A percentile compares a stretch with the other conserved stretches of the same genome.
phyloP scores from a whole-genome alignment of 75 land plant genomes.

The Cupressus sempervirens region DNA sequence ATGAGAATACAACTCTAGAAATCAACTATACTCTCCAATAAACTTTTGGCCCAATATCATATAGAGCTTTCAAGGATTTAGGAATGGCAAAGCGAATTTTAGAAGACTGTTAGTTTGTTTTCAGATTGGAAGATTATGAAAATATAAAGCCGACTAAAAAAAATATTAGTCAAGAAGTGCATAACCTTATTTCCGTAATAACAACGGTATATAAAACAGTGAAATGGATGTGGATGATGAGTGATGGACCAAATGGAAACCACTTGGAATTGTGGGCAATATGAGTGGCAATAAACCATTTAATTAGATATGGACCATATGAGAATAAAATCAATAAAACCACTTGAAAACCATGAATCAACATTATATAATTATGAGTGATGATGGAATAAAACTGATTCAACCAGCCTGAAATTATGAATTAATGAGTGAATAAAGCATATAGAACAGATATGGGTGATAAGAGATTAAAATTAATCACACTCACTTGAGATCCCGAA shows the following conservation, averaged over 20 bases:
- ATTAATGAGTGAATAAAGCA: neutral
- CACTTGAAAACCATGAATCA: neutral
- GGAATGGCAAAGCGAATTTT: too few relatives aligned
- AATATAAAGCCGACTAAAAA: too few relatives aligned
- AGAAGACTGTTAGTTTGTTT: too few relatives aligned
- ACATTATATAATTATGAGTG: neutral
- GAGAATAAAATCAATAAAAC: neutral
- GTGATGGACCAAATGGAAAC: neutral
- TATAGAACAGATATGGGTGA: neutral
- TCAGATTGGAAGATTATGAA: too few relatives aligned
- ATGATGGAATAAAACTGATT: neutral
- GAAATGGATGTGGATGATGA: too few relatives aligned
- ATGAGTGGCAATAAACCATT: neutral
- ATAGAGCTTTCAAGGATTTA: too few relatives aligned
- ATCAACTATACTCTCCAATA: too few relatives aligned
- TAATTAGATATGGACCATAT: neutral
- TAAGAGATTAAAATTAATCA: neutral
- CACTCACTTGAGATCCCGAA: neutral
- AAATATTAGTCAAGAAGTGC: too few relatives aligned
- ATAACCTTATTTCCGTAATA: too few relatives aligned
- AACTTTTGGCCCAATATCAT: too few relatives aligned
- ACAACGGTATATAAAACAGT: too few relatives aligned
- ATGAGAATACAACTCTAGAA: too few relatives aligned
- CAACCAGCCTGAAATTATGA: neutral
- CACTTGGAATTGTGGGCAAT: neutral